phyloP scores from a whole-genome alignment of 2,329 filamentous ascomycete species.

The Fusarium veterinarium region DNA sequence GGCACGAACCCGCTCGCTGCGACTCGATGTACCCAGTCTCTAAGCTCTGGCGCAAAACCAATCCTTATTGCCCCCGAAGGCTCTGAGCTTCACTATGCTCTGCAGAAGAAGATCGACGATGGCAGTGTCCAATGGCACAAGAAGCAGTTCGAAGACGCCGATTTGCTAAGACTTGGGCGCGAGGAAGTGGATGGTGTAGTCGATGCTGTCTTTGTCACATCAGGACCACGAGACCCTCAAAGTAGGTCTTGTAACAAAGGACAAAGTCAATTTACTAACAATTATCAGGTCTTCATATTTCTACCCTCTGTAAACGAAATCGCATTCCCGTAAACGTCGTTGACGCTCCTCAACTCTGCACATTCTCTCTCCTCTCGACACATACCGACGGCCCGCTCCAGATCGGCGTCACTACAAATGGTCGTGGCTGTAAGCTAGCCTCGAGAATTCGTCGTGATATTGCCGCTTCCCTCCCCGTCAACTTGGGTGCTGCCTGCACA shows the following conservation, averaged over 20 bases:
- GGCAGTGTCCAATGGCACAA: slow-evolving; percentile 74
- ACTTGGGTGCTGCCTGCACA: slow-evolving; percentile 81
- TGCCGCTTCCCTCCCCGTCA: slow-evolving; percentile 78
- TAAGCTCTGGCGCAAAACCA: slow-evolving; percentile 84
- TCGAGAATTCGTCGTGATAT: slow-evolving; percentile 91
- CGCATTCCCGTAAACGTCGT: slow-evolving; percentile 94
- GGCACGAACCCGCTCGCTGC: slow-evolving; percentile 90
- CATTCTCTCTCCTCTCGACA: slow-evolving; percentile 89
- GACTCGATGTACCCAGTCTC: slow-evolving; percentile 80
- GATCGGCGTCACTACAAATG: slow-evolving; percentile 95
- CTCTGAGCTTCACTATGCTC: slow-evolving; percentile 66
- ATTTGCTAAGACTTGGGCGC: slow-evolving; percentile 82
- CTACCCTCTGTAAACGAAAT: slow-evolving; percentile 77
- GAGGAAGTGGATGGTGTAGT: slow-evolving; percentile 81
- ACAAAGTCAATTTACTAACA: background rate
- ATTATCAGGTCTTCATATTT: slow-evolving; percentile 71
- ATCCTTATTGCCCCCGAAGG: slow-evolving; percentile 79
- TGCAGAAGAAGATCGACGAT: slow-evolving; percentile 73
- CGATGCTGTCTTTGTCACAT: slow-evolving; percentile 91
- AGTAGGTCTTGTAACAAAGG: slow-evolving; percentile 47
- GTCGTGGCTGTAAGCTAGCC: slow-evolving; percentile 92
- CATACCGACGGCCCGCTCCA: slow-evolving; percentile 92
- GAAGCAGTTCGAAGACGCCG: slow-evolving; percentile 74
- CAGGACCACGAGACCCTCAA: slow-evolving; percentile 58
- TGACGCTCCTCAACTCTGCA: slow-evolving; percentile 86